These are phyloP conservation scores for Lithohypha guttulata DNA, from an alignment of 2,329 filamentous ascomycete species.

Conservation along the genomic window DNA sequence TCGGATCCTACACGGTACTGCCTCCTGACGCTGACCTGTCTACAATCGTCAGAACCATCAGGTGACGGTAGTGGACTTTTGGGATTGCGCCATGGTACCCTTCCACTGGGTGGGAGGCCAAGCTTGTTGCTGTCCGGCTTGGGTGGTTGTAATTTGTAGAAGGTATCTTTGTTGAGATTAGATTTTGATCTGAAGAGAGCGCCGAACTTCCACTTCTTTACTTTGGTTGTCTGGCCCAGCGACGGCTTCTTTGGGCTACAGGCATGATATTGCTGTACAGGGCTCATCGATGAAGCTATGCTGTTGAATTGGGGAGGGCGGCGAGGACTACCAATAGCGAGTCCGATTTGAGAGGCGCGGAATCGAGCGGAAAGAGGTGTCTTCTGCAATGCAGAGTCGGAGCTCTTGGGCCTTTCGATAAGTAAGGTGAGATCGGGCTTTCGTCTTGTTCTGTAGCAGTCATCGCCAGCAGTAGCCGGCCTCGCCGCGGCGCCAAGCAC, in stretches of 20 bases:
- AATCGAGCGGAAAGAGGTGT: not conserved
- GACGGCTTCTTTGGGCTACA: slow-evolving; percentile 8
- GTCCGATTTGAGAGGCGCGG: slow-evolving; percentile 50
- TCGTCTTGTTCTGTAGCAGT: not conserved
- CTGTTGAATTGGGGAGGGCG: slow-evolving; percentile 15
- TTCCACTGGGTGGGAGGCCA: not conserved
- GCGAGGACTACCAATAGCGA: slow-evolving; percentile 62
- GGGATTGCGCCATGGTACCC: slow-evolving; percentile 3
- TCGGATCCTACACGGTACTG: too few species aligned
- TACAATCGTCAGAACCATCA: not conserved
- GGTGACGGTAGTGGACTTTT: not conserved
- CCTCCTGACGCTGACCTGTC: too few species aligned
- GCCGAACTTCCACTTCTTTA: slow-evolving; percentile 38
- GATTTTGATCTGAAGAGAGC: slow-evolving; percentile 33
- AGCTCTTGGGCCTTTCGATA: slow-evolving; percentile 4
- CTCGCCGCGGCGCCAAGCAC: too few species aligned
- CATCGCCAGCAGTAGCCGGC: slow-evolving; percentile 2
- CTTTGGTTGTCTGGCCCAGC: slow-evolving; percentile 12
- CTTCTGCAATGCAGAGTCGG: not conserved
- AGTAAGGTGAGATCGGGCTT: slow-evolving; percentile 4
- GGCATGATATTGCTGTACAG: slow-evolving; percentile 7
- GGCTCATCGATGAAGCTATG: slow-evolving; percentile 3
- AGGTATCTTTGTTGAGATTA: not conserved
- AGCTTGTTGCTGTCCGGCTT: slow-evolving; percentile 1
- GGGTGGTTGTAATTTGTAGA: not conserved